A percentile compares a stretch with the other conserved stretches of the same genome.
Conservation (phyloP, 768 basidiomycete species). For the Trametes maxima region DNA sequence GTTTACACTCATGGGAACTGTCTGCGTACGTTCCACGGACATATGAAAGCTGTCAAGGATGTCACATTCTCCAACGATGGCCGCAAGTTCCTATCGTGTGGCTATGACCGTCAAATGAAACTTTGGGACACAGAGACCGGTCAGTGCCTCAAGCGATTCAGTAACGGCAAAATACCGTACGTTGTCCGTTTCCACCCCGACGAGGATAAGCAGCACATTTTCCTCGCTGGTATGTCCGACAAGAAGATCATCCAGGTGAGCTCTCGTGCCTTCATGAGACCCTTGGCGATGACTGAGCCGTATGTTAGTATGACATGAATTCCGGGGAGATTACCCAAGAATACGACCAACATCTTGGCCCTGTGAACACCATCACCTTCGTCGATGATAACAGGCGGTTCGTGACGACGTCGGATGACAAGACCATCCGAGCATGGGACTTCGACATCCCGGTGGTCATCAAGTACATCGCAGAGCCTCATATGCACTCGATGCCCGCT, state of each 20-base stretch:
- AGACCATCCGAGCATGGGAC: conserved; percentile 99
- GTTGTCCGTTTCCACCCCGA: conserved; percentile 96
- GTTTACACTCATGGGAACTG: conserved; percentile 97
- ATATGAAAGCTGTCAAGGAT: conserved; percentile 95
- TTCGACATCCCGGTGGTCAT: conserved; percentile 99
- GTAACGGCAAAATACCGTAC: conserved; percentile 97
- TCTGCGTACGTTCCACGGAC: conserved; percentile 95
- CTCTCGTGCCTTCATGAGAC: neutral
- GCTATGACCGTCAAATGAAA: conserved; percentile 97
- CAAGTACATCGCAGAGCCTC: conserved; percentile 98
- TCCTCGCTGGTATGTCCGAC: conserved; percentile 98
- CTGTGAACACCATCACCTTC: conserved; percentile 98
- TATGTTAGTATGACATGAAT: conserved; percentile 85
- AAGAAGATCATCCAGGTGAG: conserved; percentile 97
- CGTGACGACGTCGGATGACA: conserved; percentile 98
- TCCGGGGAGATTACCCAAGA: conserved; percentile 96
- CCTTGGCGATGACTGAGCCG: conserved; percentile 8
- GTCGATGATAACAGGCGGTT: conserved; percentile 98
- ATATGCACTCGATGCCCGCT: conserved; percentile 99
- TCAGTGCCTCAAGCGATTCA: conserved; percentile 94
- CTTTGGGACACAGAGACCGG: conserved; percentile 99
- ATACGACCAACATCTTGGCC: conserved; percentile 98
- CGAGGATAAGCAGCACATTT: conserved; percentile 92
- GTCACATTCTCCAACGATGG: conserved; percentile 95
- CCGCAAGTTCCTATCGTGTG: conserved; percentile 84